A percentile compares a stretch with the other conserved stretches of the same genome.
phyloP scores from a whole-genome alignment of 2,329 filamentous ascomycete species.

The Pseudocercospora cruenta region DNA sequence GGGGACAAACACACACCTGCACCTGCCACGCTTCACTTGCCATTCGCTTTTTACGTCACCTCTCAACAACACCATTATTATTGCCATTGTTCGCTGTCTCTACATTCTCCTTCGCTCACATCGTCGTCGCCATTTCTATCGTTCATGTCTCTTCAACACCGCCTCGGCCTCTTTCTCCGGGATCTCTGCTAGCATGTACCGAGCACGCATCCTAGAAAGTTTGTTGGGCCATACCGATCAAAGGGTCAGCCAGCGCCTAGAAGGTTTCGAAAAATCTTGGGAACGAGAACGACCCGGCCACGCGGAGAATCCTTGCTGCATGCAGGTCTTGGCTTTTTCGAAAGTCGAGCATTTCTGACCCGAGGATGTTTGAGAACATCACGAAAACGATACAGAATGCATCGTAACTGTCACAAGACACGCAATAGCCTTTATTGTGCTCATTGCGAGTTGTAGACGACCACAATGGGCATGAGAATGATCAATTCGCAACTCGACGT shows the following conservation, averaged over 20 bases:
- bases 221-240: background rate
- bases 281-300: conserved; percentile 1
- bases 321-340: background rate
- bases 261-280: background rate
- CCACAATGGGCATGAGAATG: background rate
- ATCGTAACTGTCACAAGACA: background rate
- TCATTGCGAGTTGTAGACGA: background rate
- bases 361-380: background rate
- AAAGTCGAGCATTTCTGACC: background rate
- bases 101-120: background rate
- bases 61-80: background rate
- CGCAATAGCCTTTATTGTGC: background rate
- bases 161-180: background rate
- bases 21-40: background rate
- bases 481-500: background rate
- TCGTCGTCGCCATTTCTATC: background rate
- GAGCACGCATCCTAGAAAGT: background rate
- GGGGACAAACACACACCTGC: background rate
- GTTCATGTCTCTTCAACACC: background rate
- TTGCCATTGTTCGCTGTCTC: background rate
- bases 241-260: background rate
- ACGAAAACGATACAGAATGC: background rate
- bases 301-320: background rate
- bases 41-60: background rate
- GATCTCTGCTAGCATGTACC: background rate